Percentiles rank a stretch among this genome's conserved stretches.
These are phyloP conservation scores for Melampsora occidentalis DNA, from an alignment of 1,284 basidiomycete genomes.

Conservation along the genomic window DNA sequence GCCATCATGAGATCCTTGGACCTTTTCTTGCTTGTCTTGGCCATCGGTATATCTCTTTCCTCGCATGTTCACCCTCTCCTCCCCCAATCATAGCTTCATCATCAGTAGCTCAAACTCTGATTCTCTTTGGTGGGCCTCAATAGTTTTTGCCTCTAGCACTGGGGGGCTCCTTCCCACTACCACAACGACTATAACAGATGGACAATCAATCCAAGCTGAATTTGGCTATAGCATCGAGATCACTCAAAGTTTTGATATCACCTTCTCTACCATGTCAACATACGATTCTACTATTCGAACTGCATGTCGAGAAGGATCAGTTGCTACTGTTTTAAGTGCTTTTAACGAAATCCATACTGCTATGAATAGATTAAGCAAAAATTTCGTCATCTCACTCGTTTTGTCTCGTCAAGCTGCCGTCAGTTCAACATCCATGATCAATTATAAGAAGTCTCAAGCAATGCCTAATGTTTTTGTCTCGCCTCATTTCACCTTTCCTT, in stretches of 20 bases:
- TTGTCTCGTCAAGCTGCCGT: too few relatives aligned
- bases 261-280: not conserved
- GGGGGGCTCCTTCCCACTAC: not conserved
- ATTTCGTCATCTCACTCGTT: not conserved
- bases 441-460: too few relatives aligned
- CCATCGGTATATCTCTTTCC: not conserved
- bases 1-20: constrained; percentile 3
- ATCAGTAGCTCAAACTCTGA: not conserved
- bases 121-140: not conserved
- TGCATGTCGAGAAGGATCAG: not conserved
- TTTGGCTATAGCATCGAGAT: not conserved
- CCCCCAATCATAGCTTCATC: not conserved
- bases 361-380: not conserved
- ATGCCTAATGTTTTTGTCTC: too few relatives aligned
- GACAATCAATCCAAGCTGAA: not conserved
- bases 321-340: not conserved
- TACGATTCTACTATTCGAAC: not conserved
- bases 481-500: too few relatives aligned
- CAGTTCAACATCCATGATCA: too few relatives aligned
- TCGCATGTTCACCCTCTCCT: not conserved
- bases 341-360: constrained; percentile 2
- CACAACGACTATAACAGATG: not conserved
- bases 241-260: not conserved
- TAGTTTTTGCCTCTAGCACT: not conserved
- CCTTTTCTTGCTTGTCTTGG: not conserved